Conservation (phyloP, 2,329 filamentous ascomycete genomes). For the Penicillium decumbens region DNA sequence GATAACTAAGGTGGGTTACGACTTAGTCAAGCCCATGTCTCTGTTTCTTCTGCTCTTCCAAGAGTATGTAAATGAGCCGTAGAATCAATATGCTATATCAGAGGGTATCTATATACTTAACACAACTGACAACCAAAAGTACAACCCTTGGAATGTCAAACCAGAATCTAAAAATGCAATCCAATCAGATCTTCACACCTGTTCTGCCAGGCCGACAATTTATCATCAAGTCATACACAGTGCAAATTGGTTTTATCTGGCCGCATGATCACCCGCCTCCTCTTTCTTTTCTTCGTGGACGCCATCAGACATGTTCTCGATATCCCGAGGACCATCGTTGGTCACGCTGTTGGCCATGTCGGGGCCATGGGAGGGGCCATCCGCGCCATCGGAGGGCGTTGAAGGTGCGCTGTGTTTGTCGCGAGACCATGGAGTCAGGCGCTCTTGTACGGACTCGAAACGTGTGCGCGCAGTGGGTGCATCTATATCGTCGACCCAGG, state of each 20-base stretch:
- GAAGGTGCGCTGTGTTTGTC: conserved; percentile 26
- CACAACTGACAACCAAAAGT: background rate
- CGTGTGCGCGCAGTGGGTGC: conserved; percentile 37
- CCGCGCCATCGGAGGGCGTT: conserved; percentile 16
- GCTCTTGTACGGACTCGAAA: conserved; percentile 35
- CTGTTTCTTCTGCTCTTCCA: too few relatives aligned
- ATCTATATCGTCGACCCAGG: conserved; percentile 36
- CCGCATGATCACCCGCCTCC: background rate
- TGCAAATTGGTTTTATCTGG: background rate
- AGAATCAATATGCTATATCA: background rate
- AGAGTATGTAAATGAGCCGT: background rate
- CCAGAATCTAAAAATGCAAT: background rate
- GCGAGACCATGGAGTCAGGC: conserved; percentile 28
- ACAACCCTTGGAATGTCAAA: background rate
- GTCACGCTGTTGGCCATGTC: background rate
- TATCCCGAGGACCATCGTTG: background rate
- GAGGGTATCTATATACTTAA: background rate
- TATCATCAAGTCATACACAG: background rate
- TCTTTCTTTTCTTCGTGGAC: background rate
- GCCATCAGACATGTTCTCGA: background rate
- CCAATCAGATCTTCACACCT: background rate
- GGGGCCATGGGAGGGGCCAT: background rate
- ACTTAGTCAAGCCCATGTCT: too few relatives aligned
- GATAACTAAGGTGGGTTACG: too few relatives aligned
- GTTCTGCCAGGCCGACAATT: background rate